phyloP scores from a whole-genome alignment of 2,329 filamentous ascomycete genomes.

The Aspergillus viridinutans region DNA sequence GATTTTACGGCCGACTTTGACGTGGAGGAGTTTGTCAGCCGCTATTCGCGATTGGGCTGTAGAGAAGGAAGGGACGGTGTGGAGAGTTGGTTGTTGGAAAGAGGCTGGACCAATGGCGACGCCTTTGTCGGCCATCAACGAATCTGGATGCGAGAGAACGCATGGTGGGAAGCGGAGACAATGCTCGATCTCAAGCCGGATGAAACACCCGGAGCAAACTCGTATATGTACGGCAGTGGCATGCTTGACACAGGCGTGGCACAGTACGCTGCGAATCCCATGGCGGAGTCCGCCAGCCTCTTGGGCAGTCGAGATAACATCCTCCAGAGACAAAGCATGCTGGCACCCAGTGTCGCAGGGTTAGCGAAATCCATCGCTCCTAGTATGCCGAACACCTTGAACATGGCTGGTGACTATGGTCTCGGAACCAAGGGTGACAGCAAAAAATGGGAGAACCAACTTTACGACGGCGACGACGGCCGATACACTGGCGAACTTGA shows the following conservation, averaged over 20 bases:
- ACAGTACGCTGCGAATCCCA: slow-evolving; percentile 51
- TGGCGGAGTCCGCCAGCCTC: slow-evolving; percentile 57
- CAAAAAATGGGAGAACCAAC: slow-evolving; percentile 60
- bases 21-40: slow-evolving; percentile 79
- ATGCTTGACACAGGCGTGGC: slow-evolving; percentile 72
- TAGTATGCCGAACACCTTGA: slow-evolving; percentile 50
- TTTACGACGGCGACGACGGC: slow-evolving; percentile 67
- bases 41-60: slow-evolving; percentile 81
- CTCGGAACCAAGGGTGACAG: slow-evolving; percentile 82
- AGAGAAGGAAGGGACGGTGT: slow-evolving; percentile 87
- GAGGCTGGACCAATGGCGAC: slow-evolving; percentile 97
- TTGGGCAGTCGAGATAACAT: slow-evolving; percentile 70
- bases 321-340: slow-evolving; percentile 41
- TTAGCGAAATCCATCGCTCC: slow-evolving; percentile 53
- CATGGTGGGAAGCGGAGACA: slow-evolving; percentile 97
- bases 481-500: slow-evolving; percentile 68
- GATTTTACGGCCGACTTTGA: slow-evolving; percentile 98
- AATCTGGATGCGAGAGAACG: slow-evolving; percentile 88
- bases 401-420: slow-evolving; percentile 77
- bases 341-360: slow-evolving; percentile 46
- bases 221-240: slow-evolving; percentile 51
- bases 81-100: slow-evolving; percentile 88
- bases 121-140: slow-evolving; percentile 86
- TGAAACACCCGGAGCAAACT: slow-evolving; percentile 41
- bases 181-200: slow-evolving; percentile 86